Base-by-base conservation (phyloP, 1,284 basidiomycete species). In the Cerioporus squamosus region DNA sequence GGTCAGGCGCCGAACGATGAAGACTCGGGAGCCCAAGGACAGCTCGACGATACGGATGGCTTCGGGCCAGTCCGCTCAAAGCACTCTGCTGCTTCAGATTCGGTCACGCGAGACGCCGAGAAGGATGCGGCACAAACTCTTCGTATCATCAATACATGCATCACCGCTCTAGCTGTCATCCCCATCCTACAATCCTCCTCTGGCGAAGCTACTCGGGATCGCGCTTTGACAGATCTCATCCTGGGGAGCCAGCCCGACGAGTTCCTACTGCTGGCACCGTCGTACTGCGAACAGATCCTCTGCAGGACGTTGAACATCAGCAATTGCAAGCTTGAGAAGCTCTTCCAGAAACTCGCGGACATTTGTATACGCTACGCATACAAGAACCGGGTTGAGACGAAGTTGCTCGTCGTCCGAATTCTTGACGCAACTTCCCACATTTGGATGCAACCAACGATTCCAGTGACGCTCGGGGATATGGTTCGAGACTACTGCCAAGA, bases 351-450 rank as follows among this genome's bases (percentile, higher is more conserved):
- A 55, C 71, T 94, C 15, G 80, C 74, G 5, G 74, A 78, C 1
- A 79, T 90, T 40, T 75, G 93, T 6, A 62, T 65, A 10, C 70
- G 77, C 12, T 93, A 95, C 72, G 73, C 76, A 3, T 88, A 86
- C 68, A 75, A 80, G 1, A 75, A 81, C 39, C 86, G 82, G 58
- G 83, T 86, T 53, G 74, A 72, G 6, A 74, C 89, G 23, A 82
- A 86, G 8, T 70, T 83, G 17, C 68, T 91, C 26, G 76, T 81
- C 3, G 74, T 91, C 17, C 76, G 81, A n/a, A 80, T 94, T 53
- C 73, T 97, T 23, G 79, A 85, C 36, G 82, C 85, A 3, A 91
- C 92, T 0, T 71, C 85, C 49, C 73, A 81, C 40, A 65, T 86
- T 0, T 97, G 94, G 94, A 68, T 83, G n/a, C 65, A 74, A 20